Percentiles rank a stretch among this genome's conserved stretches.
These are phyloP conservation scores for Epicoccum nigrum DNA, from an alignment of 2,329 filamentous ascomycete genomes.

Conservation along the genomic window DNA sequence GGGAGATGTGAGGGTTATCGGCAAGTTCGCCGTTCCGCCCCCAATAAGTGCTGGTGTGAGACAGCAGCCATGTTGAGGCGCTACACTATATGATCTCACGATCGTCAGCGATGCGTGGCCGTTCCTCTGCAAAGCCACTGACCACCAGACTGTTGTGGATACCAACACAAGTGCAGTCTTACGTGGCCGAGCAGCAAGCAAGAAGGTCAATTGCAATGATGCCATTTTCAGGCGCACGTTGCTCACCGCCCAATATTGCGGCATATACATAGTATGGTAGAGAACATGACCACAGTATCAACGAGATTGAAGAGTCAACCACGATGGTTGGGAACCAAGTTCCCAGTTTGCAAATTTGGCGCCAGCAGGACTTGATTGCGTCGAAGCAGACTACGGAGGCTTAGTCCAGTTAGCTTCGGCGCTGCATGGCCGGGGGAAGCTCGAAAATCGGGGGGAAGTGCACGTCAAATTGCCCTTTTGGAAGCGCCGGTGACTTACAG, in stretches of 20 bases:
- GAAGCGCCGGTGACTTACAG: neutral
- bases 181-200: neutral
- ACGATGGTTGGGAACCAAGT: neutral
- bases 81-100: slow-evolving; percentile 1
- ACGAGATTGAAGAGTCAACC: neutral
- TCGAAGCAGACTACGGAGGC: slow-evolving; percentile 2
- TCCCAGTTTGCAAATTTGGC: neutral
- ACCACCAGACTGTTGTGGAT: slow-evolving; percentile 3
- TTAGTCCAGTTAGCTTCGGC: slow-evolving; percentile 3
- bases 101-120: neutral
- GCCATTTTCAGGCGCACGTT: neutral
- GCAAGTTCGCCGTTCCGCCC: neutral
- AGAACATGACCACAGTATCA: slow-evolving; percentile 3
- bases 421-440: neutral
- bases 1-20: neutral
- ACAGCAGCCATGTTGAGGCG: slow-evolving; percentile 3
- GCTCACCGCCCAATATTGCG: neutral
- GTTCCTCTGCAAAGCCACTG: neutral
- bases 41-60: neutral
- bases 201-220: neutral
- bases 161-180: neutral
- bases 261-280: neutral
- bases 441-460: slow-evolving; percentile 1
- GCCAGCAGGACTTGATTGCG: slow-evolving; percentile 1
- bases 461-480: neutral